phyloP scores from a whole-genome alignment of 306 rosid species.

The Aeschynomene evenia region DNA sequence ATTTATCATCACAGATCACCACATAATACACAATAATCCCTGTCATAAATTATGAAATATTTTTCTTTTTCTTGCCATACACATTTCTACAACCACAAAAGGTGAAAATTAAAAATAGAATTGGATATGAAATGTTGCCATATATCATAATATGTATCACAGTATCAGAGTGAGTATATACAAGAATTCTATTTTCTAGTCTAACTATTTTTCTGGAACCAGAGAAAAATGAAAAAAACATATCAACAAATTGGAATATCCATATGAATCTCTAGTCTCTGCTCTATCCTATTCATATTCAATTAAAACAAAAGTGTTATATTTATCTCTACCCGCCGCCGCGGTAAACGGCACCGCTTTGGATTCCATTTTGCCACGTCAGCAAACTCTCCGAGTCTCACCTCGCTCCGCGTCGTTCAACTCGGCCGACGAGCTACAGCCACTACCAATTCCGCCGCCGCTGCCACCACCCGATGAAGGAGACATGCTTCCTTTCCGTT shows the following conservation, averaged over 20 bases:
- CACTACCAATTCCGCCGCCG: neutral
- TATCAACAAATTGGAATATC: neutral
- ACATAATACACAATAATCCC: neutral
- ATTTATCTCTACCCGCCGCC: neutral
- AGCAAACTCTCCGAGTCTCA: slow-evolving; percentile 15
- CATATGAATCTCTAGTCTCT: neutral
- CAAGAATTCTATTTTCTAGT: too few species aligned
- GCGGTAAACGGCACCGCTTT: neutral
- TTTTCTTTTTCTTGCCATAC: neutral
- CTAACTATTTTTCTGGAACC: neutral
- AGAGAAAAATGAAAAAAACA: neutral
- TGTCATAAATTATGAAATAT: neutral
- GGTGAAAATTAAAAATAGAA: neutral
- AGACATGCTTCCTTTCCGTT: slow-evolving; percentile 42
- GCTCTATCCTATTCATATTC: neutral
- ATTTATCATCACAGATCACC: neutral
- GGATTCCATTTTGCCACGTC: slow-evolving; percentile 1
- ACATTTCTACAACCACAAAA: too few species aligned
- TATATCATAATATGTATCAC: too few species aligned
- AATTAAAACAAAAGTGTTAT: slow-evolving; percentile 15
- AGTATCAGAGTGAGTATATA: too few species aligned
- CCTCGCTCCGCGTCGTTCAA: slow-evolving; percentile 50
- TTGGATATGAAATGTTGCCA: neutral
- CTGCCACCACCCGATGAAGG: slow-evolving; percentile 42
- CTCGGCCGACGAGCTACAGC: slow-evolving; percentile 39